Conservation (phyloP, 371 early-diverging fungal species). For the Lichtheimia hyalospora region DNA sequence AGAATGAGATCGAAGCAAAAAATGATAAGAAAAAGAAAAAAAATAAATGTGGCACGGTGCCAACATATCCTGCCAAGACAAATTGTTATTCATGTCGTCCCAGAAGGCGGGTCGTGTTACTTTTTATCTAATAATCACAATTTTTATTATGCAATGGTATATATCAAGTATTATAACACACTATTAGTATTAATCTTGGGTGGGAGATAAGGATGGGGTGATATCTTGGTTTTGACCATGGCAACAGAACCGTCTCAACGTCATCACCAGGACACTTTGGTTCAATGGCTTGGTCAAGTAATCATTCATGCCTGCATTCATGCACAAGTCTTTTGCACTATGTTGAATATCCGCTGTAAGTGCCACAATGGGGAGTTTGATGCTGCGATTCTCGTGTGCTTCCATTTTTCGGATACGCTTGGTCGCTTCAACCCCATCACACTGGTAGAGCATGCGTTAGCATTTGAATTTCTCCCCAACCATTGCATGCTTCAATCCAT, state of each 20-base stretch:
- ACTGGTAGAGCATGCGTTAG: conserved; percentile 11
- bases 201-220: not conserved
- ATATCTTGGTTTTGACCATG: not conserved
- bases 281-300: conserved; percentile 42
- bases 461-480: not conserved
- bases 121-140: too few species aligned
- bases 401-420: conserved; percentile 39
- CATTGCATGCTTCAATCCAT: not conserved
- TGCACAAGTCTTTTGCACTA: conserved; percentile 9
- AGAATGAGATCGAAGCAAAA: too few species aligned
- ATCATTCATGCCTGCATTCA: conserved; percentile 17
- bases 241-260: conserved; percentile 25
- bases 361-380: conserved; percentile 19
- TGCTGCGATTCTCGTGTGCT: conserved; percentile 11
- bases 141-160: too few species aligned
- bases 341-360: conserved; percentile 17
- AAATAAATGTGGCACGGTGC: too few species aligned
- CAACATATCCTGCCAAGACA: too few species aligned
- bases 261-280: conserved; percentile 30
- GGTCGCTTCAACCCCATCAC: conserved; percentile 52
- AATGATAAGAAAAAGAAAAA: too few species aligned
- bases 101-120: too few species aligned
- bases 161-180: too few species aligned
- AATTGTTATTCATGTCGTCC: too few species aligned
- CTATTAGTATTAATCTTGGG: not conserved